Conservation (phyloP, 352 stramenopile species). For the Discostella stelligera region DNA sequence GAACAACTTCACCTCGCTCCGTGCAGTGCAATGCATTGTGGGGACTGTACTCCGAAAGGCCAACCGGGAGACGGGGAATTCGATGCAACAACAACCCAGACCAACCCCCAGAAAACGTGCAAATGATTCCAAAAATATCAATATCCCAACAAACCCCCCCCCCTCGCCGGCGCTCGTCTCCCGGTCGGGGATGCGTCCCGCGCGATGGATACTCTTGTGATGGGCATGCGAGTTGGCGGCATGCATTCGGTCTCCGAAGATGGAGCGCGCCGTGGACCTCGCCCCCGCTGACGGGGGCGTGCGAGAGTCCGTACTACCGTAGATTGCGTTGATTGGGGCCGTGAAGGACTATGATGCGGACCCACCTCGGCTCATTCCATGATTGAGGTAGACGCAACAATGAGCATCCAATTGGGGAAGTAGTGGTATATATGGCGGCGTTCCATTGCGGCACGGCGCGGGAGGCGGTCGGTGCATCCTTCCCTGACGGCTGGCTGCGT, state of each 20-base stretch:
- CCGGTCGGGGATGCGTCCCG: slow-evolving; percentile 83
- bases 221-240: slow-evolving; percentile 75
- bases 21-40: slow-evolving; percentile 69
- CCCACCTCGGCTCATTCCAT: slow-evolving; percentile 72
- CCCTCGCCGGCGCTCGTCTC: slow-evolving; percentile 92
- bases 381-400: slow-evolving; percentile 59
- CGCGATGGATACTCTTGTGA: slow-evolving; percentile 97
- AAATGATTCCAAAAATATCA: no score
- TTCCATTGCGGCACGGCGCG: slow-evolving; percentile 71
- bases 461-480: slow-evolving; percentile 42
- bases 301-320: slow-evolving; percentile 71
- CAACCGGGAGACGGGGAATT: slow-evolving; percentile 73
- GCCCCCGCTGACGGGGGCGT: slow-evolving; percentile 55
- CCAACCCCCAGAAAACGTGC: no score
- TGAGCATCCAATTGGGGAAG: slow-evolving; percentile 51
- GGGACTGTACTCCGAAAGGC: slow-evolving; percentile 63
- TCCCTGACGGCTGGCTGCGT: slow-evolving; percentile 51
- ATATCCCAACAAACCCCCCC: no score
- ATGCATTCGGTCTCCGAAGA: slow-evolving; percentile 77
- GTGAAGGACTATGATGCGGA: slow-evolving; percentile 63
- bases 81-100: no score
- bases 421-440: slow-evolving; percentile 44
- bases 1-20: slow-evolving; percentile 75
- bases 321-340: slow-evolving; percentile 47
- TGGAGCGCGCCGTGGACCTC: slow-evolving; percentile 71